Base-by-base conservation (phyloP, 2,329 filamentous ascomycete species). In the Trichoderma gracile region DNA sequence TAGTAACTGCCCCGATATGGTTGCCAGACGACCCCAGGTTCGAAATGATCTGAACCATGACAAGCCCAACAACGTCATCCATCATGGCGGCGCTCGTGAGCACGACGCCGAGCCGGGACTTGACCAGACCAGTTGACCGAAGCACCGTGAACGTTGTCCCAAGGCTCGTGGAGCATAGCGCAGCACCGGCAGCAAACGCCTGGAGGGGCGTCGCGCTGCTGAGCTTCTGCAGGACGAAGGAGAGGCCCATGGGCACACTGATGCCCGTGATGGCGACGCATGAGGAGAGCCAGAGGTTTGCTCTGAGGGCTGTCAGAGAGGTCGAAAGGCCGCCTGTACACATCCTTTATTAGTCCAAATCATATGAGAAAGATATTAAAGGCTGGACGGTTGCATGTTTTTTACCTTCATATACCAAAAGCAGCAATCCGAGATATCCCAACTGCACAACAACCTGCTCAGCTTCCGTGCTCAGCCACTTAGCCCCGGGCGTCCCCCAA, bases 31-130 rank as follows among this genome's bases (percentile, higher is more conserved):
- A 73, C 61, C 75, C 89, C 0, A 94, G 78, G 53, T 87, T 88
- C 0, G 88, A 84, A 23, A 95, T 88, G 52, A 94, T 83, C 68
- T 91, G 86, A 0, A 92, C 88, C 85, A 94, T 89, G 8, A 93
- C 85, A 10, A 94, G 77, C 0, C 90, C 90, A 1, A 91, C 83
- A 0, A 94, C 87, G 75, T 95, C 91, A 72, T 95, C 91, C 77
- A 95, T 85, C 85, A 95, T 91, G 0, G 91, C 91, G 1, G 90
- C 90, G 65, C 85, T 88, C 2, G 85, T 85, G 0, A 93, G 80
- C 0, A 95, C 84, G 76, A 86, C 64, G 78, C 91, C 82, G 5
- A 84, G 71, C 8, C 81, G 76, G 2, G 80, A 80, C 1, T 73
- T 68, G 1, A 72, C 73, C 3, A 82, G 74, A 0, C 80, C 80